Percentiles rank a stretch among this genome's conserved stretches.
Conservation (phyloP, 78 protist genomes). For the Reticulomyxa filosa region DNA sequence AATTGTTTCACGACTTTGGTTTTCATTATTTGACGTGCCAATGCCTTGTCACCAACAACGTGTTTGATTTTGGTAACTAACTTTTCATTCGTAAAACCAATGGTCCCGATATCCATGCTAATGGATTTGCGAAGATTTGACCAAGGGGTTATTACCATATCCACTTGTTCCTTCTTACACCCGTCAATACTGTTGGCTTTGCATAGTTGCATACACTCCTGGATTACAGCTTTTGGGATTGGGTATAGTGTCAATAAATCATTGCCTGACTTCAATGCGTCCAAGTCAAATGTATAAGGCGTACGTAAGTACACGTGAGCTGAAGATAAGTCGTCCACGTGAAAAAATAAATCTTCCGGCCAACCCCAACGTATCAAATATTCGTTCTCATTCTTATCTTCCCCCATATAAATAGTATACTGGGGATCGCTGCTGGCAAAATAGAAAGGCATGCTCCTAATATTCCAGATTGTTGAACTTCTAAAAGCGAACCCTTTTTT, state of each 20-base stretch:
- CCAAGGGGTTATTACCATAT: not conserved
- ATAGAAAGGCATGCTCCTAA: too few relatives aligned
- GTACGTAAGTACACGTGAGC: conserved; percentile 2
- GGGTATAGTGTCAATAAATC: not conserved
- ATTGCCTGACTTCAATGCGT: not conserved
- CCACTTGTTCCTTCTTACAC: not conserved
- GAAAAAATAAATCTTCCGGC: conserved; percentile 5
- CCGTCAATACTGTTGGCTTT: not conserved
- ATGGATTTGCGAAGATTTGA: not conserved
- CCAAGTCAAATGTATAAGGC: not conserved
- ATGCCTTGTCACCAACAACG: too few relatives aligned
- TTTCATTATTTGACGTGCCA: too few relatives aligned
- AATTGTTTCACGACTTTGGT: too few relatives aligned
- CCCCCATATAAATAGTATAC: not conserved
- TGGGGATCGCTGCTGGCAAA: too few relatives aligned
- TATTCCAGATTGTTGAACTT: too few relatives aligned
- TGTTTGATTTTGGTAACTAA: too few relatives aligned
- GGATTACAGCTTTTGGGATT: not conserved
- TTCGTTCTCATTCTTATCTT: conserved; percentile 3
- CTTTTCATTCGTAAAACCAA: not conserved
- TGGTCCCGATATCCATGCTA: not conserved
- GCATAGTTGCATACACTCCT: not conserved
- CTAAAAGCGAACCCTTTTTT: too few relatives aligned
- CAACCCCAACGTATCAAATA: not conserved
- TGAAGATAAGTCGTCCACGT: conserved; percentile 7